Evolutionary conservation across 1,139 yeast species (phyloP), one percentile per base, ranked within the genome.

Genomic region (Yamadazyma atmosphaerica): DNA sequence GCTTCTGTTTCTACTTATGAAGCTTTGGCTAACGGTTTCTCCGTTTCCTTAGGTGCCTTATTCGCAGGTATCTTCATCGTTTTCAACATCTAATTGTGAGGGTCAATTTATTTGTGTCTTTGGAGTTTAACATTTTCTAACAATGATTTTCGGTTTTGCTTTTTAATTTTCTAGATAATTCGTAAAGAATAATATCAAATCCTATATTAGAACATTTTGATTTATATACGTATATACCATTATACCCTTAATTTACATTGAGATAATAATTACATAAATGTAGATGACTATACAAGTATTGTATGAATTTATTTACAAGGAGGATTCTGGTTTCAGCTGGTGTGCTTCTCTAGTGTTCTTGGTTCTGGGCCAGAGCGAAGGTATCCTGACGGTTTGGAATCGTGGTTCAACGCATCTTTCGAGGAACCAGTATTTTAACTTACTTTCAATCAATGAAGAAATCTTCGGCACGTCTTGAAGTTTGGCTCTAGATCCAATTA

Each of bases 401-500:
- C 95, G 72, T 1, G 99, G 99, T 50, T 88, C 95, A 6, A 94
- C 95, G 55, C 96, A 88, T 44, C 96, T 72, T 50, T 89, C 97
- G 22, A 83, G 81, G 57, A 94, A 89, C 95, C 97, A 89, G 45
- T 83, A 83, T 47, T 94, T 76, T 34, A 94, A 73, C 47, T 83
- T 83, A 43, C 81, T 79, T 55, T 92, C 98, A 25, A 94, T 81
- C 35, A 94, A 68, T 36, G 88, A 82, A 7, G 96, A 81, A 28
- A 94, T 81, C 55, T 92, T 89, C 8, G 98, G 98, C 11, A 92
- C 89, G 54, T 94, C 92, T 60, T 90, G 96, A 28, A 94, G 69
- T 56, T 92, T 84, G 0, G 98, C 90, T 38, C 96, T 73, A 1
- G 97, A 85, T 0, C 99, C 99, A 38, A 94, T 88, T 34, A 90